A percentile compares a stretch with the other conserved stretches of the same genome.
phyloP scores from a whole-genome alignment of 2,329 filamentous ascomycete species.

The Nemania diffusa region DNA sequence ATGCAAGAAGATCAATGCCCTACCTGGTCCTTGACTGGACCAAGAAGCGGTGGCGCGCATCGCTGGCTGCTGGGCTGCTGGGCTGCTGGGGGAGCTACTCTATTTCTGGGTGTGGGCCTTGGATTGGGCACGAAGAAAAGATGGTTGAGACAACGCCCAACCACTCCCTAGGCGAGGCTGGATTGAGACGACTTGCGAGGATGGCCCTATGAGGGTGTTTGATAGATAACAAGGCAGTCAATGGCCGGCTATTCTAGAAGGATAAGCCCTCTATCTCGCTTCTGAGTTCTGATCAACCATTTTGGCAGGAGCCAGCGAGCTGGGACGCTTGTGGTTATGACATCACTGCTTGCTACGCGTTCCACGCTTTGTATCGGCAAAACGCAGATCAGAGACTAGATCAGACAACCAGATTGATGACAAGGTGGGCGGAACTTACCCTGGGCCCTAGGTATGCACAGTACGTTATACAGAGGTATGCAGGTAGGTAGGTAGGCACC shows the following conservation, averaged over 20 bases:
- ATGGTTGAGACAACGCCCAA: conserved; percentile 43
- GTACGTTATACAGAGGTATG: too few species aligned
- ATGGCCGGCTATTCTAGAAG: conserved; percentile 9
- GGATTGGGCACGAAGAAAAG: conserved; percentile 46
- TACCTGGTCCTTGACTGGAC: neutral
- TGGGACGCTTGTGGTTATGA: conserved; percentile 15
- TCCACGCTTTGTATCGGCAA: conserved; percentile 21
- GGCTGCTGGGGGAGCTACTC: conserved; percentile 39
- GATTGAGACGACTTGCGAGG: conserved; percentile 5
- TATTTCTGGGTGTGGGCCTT: conserved; percentile 45
- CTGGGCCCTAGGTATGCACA: neutral
- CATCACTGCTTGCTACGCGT: conserved; percentile 12
- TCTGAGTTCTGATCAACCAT: neutral
- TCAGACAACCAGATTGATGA: conserved; percentile 22
- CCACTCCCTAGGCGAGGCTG: conserved; percentile 33
- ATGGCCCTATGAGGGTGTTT: conserved; percentile 16
- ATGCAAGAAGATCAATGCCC: neutral
- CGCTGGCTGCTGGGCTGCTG: conserved; percentile 35
- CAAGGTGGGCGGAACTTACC: conserved; percentile 2
- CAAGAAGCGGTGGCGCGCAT: conserved; percentile 43
- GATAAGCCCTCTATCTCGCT: neutral
- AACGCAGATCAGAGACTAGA: neutral
- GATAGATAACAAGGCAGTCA: conserved; percentile 7
- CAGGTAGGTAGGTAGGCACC: too few species aligned
- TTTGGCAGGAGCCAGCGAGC: conserved; percentile 14